phyloP scores from a whole-genome alignment of 2,329 filamentous ascomycete genomes.

The Clarireedia homoeocarpa region DNA sequence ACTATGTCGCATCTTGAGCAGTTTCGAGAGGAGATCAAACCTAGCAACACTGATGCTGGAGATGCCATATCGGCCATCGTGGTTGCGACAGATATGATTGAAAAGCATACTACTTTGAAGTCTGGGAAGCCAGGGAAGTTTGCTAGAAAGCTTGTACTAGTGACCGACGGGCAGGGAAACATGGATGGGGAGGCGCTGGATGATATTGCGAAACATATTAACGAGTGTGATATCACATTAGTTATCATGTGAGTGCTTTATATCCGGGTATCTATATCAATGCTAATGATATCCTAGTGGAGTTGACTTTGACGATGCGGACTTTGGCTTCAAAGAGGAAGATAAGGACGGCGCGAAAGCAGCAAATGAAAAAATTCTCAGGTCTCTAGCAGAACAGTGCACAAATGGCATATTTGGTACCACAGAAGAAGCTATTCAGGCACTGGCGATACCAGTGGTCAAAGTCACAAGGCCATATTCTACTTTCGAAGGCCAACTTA shows the following conservation, averaged over 20 bases:
- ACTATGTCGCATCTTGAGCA: conserved; percentile 60
- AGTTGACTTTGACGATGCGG: conserved; percentile 85
- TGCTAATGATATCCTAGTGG: conserved; percentile 46
- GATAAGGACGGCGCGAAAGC: conserved; percentile 65
- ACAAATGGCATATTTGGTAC: conserved; percentile 69
- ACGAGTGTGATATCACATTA: conserved; percentile 68
- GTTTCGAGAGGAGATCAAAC: conserved; percentile 55
- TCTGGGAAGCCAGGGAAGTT: conserved; percentile 53
- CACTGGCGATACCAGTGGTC: conserved; percentile 67
- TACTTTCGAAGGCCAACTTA: conserved; percentile 72
- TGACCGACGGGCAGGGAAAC: conserved; percentile 71
- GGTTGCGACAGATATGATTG: conserved; percentile 80
- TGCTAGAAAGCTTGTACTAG: conserved; percentile 69
- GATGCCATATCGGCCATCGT: conserved; percentile 86
- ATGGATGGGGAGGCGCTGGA: conserved; percentile 67
- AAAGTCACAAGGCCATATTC: conserved; percentile 71
- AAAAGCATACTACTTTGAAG: conserved; percentile 62
- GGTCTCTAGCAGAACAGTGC: conserved; percentile 57
- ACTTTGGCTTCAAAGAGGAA: conserved; percentile 89
- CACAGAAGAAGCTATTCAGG: conserved; percentile 73
- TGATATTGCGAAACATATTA: conserved; percentile 62
- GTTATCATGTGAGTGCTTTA: conserved; percentile 58
- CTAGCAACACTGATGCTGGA: conserved; percentile 60
- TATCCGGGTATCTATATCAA: background rate
- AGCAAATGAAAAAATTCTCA: conserved; percentile 66